Base-by-base conservation (phyloP, 2,329 filamentous ascomycete genomes). In the Penicillium olsonii region DNA sequence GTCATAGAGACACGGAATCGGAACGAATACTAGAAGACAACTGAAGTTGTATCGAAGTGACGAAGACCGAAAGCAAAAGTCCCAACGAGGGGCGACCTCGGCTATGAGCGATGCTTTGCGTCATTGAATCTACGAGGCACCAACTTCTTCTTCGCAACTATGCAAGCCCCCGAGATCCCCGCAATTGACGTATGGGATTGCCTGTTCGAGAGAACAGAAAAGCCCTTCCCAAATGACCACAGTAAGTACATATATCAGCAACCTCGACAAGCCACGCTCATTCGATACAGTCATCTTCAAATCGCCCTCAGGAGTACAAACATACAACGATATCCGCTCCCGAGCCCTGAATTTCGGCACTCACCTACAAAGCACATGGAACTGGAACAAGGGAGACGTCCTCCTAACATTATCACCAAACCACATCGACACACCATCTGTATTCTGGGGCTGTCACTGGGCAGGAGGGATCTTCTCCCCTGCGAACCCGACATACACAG, bases 391-490 rank as follows among this genome's bases (percentile, higher is more conserved):
- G 29, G 53, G 54, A 19, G 54, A 62, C 20, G 48, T 58, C 2
- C 31, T 62, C 11, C 20, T 49, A 2, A 11, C 61, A 2, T 55
- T 58, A 26, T 33, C 58, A 2, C 53, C 55, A 2, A 61, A 61
- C 17, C 31, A 33, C 12, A 48, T 60, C 18, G 56, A 58, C 19
- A 42, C 48, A 0, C 56, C 54, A 5, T 12, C 33, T 2, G 38
- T 61, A 5, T 53, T 48, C 7, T 61, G 50, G 45, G 60, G 58
- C 6, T 52, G 48, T 14, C 55, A 50, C 33, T 61, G 43, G 27
- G 52, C 53, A 1, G 60, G 53, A 12, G 56, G 54, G 0, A 26
- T 58, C 11, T 54, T 62, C 11, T 56, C 53, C 12, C 56, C 57
- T 1, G 52, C 45, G 0, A 62, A 61, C 35, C 57, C 54, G 1